phyloP scores from a whole-genome alignment of 768 basidiomycete species.

The Lenzites betulinus region DNA sequence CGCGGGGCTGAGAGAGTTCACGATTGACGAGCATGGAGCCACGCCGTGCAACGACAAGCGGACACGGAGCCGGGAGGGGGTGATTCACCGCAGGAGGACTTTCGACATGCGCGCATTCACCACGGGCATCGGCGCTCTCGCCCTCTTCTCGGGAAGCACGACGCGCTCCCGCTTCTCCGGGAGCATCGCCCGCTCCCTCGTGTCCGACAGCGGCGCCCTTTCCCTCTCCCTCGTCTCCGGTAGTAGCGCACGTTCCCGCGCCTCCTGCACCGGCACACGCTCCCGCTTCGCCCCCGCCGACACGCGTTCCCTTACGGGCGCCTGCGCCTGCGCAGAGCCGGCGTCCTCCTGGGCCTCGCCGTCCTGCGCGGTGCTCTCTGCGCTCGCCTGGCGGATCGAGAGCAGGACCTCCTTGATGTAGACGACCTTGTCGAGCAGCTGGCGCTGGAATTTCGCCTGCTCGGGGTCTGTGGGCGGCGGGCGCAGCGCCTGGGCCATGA shows the following conservation, averaged over 20 bases:
- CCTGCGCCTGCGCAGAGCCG: too few species aligned
- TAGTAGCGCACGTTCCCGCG: not conserved
- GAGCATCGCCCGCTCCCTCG: not conserved
- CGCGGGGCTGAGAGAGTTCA: not conserved
- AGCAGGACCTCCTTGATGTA: constrained; percentile 85
- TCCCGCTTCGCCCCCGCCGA: not conserved
- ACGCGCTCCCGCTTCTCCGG: not conserved
- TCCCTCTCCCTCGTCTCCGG: not conserved
- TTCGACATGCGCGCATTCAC: constrained; percentile 23
- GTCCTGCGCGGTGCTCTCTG: constrained; percentile 18
- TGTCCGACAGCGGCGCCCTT: not conserved
- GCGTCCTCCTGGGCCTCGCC: constrained; percentile 3
- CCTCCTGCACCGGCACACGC: not conserved
- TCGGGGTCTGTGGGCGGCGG: constrained; percentile 49
- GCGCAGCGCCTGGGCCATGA: constrained; percentile 60
- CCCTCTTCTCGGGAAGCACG: not conserved
- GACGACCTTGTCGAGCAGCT: constrained; percentile 76
- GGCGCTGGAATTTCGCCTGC: constrained; percentile 59
- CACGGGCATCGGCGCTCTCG: not conserved
- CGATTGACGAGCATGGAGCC: not conserved
- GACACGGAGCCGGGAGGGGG: not conserved
- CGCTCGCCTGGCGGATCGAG: constrained; percentile 66
- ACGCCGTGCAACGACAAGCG: too few species aligned
- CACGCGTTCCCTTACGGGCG: not conserved
- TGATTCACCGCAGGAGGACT: constrained; percentile 19